Percentiles rank a stretch among this genome's conserved stretches.
Conservation (phyloP, 805 yeast species). For the Yarrowia bubula region DNA sequence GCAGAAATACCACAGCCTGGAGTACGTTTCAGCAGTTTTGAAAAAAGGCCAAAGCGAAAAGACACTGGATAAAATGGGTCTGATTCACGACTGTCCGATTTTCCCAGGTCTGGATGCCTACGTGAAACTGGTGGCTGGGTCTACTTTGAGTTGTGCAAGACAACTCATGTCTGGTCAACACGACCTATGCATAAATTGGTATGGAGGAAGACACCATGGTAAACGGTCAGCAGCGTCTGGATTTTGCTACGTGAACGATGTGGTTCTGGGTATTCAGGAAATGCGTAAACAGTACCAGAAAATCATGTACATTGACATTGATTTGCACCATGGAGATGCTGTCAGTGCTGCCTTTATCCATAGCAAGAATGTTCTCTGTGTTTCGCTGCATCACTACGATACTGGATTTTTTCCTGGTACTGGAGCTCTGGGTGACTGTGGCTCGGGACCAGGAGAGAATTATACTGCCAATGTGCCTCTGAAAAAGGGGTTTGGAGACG, state of each 20-base stretch:
- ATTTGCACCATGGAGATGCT: conserved; percentile 80
- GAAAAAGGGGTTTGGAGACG: conserved; percentile 55
- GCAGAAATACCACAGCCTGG: conserved; percentile 10
- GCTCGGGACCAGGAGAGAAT: conserved; percentile 43
- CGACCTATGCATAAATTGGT: conserved; percentile 61
- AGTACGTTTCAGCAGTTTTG: conserved; percentile 1
- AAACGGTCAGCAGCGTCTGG: conserved; percentile 57
- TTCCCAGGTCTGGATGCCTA: conserved; percentile 56
- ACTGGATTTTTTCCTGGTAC: conserved; percentile 74
- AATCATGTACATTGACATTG: conserved; percentile 66
- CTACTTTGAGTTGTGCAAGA: conserved; percentile 53
- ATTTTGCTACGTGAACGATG: conserved; percentile 71
- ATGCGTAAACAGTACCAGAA: conserved; percentile 48
- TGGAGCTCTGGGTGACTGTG: conserved; percentile 47
- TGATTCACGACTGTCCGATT: conserved; percentile 61
- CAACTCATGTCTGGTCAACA: conserved; percentile 35
- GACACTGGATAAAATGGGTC: conserved; percentile 40
- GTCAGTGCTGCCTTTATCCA: conserved; percentile 63
- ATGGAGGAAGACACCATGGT: conserved; percentile 78
- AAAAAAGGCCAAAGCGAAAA: not conserved
- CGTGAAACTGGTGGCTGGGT: conserved; percentile 51
- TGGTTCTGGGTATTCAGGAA: conserved; percentile 52
- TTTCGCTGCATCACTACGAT: conserved; percentile 64
- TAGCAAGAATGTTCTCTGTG: conserved; percentile 55
- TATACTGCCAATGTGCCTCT: conserved; percentile 55